Base-by-base conservation (phyloP, 169 alveolate genomes). In the Plasmodium ovale region DNA sequence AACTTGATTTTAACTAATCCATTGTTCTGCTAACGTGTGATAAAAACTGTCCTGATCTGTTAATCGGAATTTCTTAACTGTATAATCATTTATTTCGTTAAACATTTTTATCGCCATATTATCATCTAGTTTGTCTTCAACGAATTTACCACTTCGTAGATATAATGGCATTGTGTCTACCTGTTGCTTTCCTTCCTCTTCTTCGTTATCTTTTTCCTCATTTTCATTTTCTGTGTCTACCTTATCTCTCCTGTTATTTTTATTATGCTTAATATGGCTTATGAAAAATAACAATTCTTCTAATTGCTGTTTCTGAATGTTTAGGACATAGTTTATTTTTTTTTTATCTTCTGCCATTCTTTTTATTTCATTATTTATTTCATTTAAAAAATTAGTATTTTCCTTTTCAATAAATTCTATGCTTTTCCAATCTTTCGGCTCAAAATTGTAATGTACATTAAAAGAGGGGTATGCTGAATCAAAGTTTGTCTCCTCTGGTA, bases 251-350 rank as follows among this genome's bases (percentile, higher is more conserved):
- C 21, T 49, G 54, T 64, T 79, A 42, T 21, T 64, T 42, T 12
- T 79, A 3, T 23, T 49, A 44, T 62, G 39, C 27, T 79, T 62
- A 27, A 64, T 64, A 21, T 42, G 82, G 16, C 65, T 67, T 64
- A 79, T 65, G 53, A 56, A 58, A 62, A 79, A 64, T 27, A 64
- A 21, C 42, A 79, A 64, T 42, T 79, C 72, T 64, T 79, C 82
- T 25, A 79, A 29, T 64, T 79, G 89, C 39, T 79, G 89, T 27
- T 79, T 79, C 42, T 79, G 89, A 29, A 79, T 44, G 51, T 79
- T 79, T 54, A 79, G 44, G 16, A 79, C 72, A 31, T 64, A 64
- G 25, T 64, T 64, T 47, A 79, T 79, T 79, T 79, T 79, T 19
- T 19, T 79, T 49, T 79, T 79, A 64, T 65, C 79, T 31, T 62